A percentile compares a stretch with the other conserved stretches of the same genome.
Evolutionary conservation across 768 basidiomycete genomes (phyloP).

Genomic region (Tubosaeta sp.): DNA sequence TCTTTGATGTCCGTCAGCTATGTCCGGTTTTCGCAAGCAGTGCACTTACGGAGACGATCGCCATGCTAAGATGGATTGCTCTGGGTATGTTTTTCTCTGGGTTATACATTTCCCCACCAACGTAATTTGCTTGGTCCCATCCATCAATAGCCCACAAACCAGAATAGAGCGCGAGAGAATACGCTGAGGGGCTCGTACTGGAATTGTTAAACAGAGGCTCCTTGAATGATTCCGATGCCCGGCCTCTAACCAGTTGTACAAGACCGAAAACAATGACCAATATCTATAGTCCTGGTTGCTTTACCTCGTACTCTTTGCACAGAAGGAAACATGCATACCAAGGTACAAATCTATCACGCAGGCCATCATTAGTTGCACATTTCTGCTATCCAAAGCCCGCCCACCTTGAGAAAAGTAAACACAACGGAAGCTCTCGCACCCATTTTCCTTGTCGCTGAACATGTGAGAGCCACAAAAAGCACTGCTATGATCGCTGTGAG

Average conservation of each 20-base stretch:
- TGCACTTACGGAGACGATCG: conserved; percentile 60
- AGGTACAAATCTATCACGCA: conserved; percentile 49
- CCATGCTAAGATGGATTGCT: conserved; percentile 89
- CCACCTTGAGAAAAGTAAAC: conserved; percentile 85
- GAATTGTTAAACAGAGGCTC: conserved; percentile 69
- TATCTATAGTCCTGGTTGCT: conserved; percentile 37
- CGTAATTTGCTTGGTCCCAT: conserved; percentile 92
- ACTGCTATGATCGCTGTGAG: conserved; percentile 76
- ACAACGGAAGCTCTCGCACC: conserved; percentile 81
- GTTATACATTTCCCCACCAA: conserved; percentile 82
- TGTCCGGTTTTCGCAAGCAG: neutral
- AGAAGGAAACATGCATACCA: conserved; percentile 41
- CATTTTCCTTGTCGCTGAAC: conserved; percentile 69
- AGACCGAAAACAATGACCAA: conserved; percentile 77
- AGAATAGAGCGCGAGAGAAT: conserved; percentile 92
- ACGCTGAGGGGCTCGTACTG: conserved; percentile 74
- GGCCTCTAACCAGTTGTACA: conserved; percentile 68
- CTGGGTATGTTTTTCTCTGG: conserved; percentile 84
- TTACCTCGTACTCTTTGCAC: neutral
- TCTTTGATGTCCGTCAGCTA: conserved; percentile 33
- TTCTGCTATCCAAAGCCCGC: conserved; percentile 2
- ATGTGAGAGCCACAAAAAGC: conserved; percentile 66
- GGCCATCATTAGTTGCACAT: neutral
- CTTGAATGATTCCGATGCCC: conserved; percentile 62
- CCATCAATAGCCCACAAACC: conserved; percentile 96